A percentile compares a stretch with the other conserved stretches of the same genome.
Evolutionary conservation across 352 stramenopile species (phyloP).

Genomic region (Phytophthora pluvialis): DNA sequence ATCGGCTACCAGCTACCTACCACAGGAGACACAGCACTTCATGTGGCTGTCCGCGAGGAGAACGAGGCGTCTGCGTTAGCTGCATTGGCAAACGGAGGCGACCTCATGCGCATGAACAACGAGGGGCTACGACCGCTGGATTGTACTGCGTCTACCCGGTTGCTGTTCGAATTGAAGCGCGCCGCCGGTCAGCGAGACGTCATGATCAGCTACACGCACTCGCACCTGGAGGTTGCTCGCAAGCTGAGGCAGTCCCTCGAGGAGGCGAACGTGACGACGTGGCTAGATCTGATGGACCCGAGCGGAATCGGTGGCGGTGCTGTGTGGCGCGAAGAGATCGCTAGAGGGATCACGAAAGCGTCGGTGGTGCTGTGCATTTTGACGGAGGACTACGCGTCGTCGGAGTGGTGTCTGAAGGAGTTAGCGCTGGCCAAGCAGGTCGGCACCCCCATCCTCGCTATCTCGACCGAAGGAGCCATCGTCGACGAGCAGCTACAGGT

Average conservation of each 20-base stretch:
- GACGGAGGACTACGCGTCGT: slow-evolving; percentile 71
- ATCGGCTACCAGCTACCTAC: slow-evolving; percentile 64
- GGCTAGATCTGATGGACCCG: slow-evolving; percentile 80
- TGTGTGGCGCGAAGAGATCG: slow-evolving; percentile 79
- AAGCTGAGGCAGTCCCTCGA: slow-evolving; percentile 68
- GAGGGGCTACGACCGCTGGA: slow-evolving; percentile 67
- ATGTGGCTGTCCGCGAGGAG: slow-evolving; percentile 63
- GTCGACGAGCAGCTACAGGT: slow-evolving; percentile 74
- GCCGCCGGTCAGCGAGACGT: slow-evolving; percentile 72
- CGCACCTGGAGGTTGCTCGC: slow-evolving; percentile 74
- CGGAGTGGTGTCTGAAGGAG: slow-evolving; percentile 79
- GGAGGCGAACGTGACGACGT: slow-evolving; percentile 71
- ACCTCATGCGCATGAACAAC: slow-evolving; percentile 74
- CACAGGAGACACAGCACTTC: slow-evolving; percentile 66
- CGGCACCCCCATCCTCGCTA: slow-evolving; percentile 65
- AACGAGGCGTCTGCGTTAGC: slow-evolving; percentile 64
- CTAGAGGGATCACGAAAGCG: slow-evolving; percentile 69
- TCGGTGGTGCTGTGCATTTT: slow-evolving; percentile 70
- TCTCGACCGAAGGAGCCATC: slow-evolving; percentile 65
- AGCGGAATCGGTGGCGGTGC: slow-evolving; percentile 73
- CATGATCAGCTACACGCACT: slow-evolving; percentile 89
- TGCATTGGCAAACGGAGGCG: slow-evolving; percentile 56
- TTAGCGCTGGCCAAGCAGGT: slow-evolving; percentile 76
- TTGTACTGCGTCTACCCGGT: slow-evolving; percentile 67
- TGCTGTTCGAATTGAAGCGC: slow-evolving; percentile 74